phyloP scores from a whole-genome alignment of 208 protist genomes.

The Trypanosoma conorhini region DNA sequence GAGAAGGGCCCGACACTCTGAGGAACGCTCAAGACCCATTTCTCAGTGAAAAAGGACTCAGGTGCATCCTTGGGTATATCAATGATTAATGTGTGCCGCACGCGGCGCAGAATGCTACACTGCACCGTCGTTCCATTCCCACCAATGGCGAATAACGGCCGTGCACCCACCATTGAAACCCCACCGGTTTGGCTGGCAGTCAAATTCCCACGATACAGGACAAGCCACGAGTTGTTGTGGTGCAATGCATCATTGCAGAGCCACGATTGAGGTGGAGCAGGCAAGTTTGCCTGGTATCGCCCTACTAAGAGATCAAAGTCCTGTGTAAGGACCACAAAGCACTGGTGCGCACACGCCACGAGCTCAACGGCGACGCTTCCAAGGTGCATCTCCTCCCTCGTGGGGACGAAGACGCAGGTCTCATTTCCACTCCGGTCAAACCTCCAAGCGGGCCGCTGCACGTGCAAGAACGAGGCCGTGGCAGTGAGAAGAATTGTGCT shows the following conservation, averaged over 20 bases:
- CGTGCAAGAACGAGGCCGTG: constrained; percentile 19
- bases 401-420: constrained; percentile 11
- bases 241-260: constrained; percentile 22
- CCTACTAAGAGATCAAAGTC: constrained; percentile 57
- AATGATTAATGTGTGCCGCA: constrained; percentile 20
- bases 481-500: constrained; percentile 35
- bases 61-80: constrained; percentile 22
- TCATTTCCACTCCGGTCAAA: neutral
- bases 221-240: constrained; percentile 36
- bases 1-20: constrained; percentile 5
- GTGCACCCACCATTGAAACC: neutral
- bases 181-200: neutral
- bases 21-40: constrained; percentile 31
- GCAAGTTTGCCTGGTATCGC: constrained; percentile 77
- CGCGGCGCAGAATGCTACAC: constrained; percentile 17
- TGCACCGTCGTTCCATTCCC: constrained; percentile 25
- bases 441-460: constrained; percentile 13
- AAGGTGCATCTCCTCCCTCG: constrained; percentile 49
- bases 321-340: constrained; percentile 60
- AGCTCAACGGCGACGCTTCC: constrained; percentile 33
- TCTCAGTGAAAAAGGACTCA: constrained; percentile 25
- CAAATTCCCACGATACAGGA: constrained; percentile 24
- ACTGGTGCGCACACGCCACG: constrained; percentile 61
- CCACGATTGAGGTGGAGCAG: constrained; percentile 19
- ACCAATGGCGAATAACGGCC: constrained; percentile 14